These are phyloP conservation scores for Flammula alnicola DNA, from an alignment of 1,284 basidiomycete species.

Conservation along the genomic window DNA sequence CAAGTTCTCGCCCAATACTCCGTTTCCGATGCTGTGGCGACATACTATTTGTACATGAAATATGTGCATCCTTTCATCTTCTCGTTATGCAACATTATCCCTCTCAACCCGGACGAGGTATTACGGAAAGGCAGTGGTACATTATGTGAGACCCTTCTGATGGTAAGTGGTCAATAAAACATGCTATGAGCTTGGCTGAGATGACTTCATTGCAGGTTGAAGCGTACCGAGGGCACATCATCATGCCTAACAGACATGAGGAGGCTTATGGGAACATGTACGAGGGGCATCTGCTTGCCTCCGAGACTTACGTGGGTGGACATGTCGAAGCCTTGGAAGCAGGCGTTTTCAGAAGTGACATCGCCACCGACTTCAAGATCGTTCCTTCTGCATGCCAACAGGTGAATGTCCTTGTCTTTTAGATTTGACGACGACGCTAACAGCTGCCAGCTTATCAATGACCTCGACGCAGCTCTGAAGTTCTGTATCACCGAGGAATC, in stretches of 20 bases:
- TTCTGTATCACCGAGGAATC: constrained; percentile 94
- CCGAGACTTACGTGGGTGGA: constrained; percentile 98
- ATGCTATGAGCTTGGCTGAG: no score
- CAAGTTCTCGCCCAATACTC: constrained; percentile 97
- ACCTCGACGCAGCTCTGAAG: constrained; percentile 89
- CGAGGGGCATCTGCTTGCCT: constrained; percentile 94
- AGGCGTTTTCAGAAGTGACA: constrained; percentile 97
- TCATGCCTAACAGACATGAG: constrained; percentile 98
- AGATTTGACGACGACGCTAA: constrained; percentile 4
- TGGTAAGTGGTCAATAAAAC: constrained; percentile 69
- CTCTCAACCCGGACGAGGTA: constrained; percentile 96
- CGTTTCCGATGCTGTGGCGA: constrained; percentile 99
- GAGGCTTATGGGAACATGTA: constrained; percentile 93
- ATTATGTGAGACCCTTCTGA: constrained; percentile 95
- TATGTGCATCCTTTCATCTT: constrained; percentile 99
- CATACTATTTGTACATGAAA: constrained; percentile 99
- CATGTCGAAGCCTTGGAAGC: constrained; percentile 99
- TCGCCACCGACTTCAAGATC: constrained; percentile 94
- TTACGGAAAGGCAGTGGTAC: constrained; percentile 96
- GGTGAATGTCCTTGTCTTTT: constrained; percentile 46
- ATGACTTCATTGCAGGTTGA: no score
- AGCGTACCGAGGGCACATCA: constrained; percentile 89
- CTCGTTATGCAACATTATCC: constrained; percentile 99
- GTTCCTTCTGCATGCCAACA: constrained; percentile 87
- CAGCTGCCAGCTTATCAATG: constrained; percentile 80